Conservation (phyloP, 2,329 filamentous ascomycete genomes). For the Ascochyta fabae region DNA sequence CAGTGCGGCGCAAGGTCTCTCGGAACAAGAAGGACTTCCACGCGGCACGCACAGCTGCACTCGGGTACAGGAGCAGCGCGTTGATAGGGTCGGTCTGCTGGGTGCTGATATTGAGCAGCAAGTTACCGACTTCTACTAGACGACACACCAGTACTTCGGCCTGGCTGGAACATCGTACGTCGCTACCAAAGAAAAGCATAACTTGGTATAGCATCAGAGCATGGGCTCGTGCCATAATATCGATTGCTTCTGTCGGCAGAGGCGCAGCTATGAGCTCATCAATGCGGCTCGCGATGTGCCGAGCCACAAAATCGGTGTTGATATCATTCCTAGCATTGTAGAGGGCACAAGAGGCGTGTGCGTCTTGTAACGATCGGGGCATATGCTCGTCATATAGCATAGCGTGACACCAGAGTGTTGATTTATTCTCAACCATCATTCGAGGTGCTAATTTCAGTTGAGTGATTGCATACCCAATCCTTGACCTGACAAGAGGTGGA, state of each 20-base stretch:
- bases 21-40: conserved; percentile 62
- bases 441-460: conserved; percentile 36
- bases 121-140: conserved; percentile 21
- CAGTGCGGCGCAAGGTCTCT: conserved; percentile 61
- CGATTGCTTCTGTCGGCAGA: conserved; percentile 19
- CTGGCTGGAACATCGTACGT: conserved; percentile 28
- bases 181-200: conserved; percentile 35
- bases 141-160: conserved; percentile 25
- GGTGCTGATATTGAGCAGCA: conserved; percentile 14
- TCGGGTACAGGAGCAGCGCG: conserved; percentile 49
- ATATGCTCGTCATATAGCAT: conserved; percentile 60
- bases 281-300: conserved; percentile 56
- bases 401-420: conserved; percentile 62
- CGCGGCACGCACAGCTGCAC: conserved; percentile 47
- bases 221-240: conserved; percentile 38
- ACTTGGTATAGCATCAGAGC: conserved; percentile 39
- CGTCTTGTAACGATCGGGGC: conserved; percentile 62
- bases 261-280: conserved; percentile 50
- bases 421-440: conserved; percentile 57
- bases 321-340: conserved; percentile 58
- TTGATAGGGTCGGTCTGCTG: conserved; percentile 23
- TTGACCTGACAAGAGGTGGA: conserved; percentile 27
- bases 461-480: conserved; percentile 36
- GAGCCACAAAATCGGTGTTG: conserved; percentile 59
- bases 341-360: conserved; percentile 60